These are phyloP conservation scores for Vicia faba DNA, from an alignment of 306 rosid genomes.

Conservation along the genomic window DNA sequence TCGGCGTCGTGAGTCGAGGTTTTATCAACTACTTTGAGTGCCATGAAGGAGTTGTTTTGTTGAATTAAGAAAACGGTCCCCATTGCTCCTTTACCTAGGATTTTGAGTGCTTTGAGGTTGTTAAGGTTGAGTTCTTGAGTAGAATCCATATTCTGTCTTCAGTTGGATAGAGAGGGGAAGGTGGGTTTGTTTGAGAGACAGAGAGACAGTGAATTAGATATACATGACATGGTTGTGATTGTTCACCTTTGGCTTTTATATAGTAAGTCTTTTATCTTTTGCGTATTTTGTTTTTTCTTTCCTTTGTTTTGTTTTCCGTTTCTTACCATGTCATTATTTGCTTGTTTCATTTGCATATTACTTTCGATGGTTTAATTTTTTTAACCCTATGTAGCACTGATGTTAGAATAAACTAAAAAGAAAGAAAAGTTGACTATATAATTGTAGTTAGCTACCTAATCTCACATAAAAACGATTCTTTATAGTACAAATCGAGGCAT, in stretches of 20 bases:
- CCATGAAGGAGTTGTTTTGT: conserved; percentile 41
- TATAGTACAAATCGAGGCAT: background rate
- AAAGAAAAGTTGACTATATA: too few relatives aligned
- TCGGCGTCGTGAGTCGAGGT: conserved; percentile 42
- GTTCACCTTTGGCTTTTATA: conserved; percentile 46
- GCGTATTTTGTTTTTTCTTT: background rate
- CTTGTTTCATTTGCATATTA: too few relatives aligned
- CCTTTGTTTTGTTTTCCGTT: background rate
- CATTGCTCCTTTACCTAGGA: conserved; percentile 87
- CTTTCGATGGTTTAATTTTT: too few relatives aligned
- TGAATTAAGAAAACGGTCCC: conserved; percentile 85
- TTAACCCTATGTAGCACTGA: too few relatives aligned
- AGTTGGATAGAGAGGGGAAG: background rate
- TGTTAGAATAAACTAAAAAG: too few relatives aligned
- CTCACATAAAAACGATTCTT: too few relatives aligned
- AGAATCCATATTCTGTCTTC: conserved; percentile 44
- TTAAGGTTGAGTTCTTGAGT: conserved; percentile 52
- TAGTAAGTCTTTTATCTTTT: background rate
- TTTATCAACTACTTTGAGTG: conserved; percentile 81
- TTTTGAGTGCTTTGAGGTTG: conserved; percentile 51
- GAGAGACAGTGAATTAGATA: conserved; percentile 10
- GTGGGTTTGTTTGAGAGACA: background rate
- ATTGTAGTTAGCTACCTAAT: too few relatives aligned
- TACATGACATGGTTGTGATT: conserved; percentile 22
- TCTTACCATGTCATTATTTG: background rate